Evolutionary conservation across 441 rosid genomes (phyloP).

Genomic region (Corymbia citriodora): DNA sequence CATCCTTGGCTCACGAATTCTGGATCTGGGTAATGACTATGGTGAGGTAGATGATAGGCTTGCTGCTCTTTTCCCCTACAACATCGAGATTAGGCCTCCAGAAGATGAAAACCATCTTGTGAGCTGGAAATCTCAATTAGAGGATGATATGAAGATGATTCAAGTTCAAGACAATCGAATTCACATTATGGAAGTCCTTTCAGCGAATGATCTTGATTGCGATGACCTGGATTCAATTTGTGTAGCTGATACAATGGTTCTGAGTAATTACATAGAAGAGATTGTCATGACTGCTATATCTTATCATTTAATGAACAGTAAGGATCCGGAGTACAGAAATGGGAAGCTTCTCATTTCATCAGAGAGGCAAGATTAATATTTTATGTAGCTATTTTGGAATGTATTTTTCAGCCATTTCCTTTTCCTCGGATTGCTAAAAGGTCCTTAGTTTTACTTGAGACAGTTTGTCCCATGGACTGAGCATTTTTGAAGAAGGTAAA

Average conservation of each 20-base stretch:
- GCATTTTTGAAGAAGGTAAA: constrained; percentile 60
- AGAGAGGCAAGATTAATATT: constrained; percentile 35
- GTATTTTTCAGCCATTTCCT: neutral
- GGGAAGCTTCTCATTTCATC: constrained; percentile 71
- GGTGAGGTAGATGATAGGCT: constrained; percentile 58
- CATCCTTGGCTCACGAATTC: constrained; percentile 61
- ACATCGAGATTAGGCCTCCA: constrained; percentile 66
- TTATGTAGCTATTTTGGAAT: neutral
- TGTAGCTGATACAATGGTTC: constrained; percentile 56
- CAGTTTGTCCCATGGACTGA: constrained; percentile 83
- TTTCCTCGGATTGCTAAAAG: neutral
- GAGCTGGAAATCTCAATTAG: constrained; percentile 77
- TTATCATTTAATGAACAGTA: constrained; percentile 64
- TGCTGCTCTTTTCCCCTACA: constrained; percentile 52
- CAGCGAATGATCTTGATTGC: constrained; percentile 71
- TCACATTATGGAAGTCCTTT: constrained; percentile 78
- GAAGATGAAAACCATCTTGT: constrained; percentile 60
- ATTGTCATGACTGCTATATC: constrained; percentile 67
- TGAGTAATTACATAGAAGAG: constrained; percentile 69
- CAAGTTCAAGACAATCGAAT: constrained; percentile 69
- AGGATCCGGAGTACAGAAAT: constrained; percentile 55
- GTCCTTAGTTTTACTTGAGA: neutral
- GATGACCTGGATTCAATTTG: constrained; percentile 69
- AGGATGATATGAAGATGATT: constrained; percentile 72
- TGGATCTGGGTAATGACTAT: constrained; percentile 33